These are phyloP conservation scores for Rubus idaeus DNA, from an alignment of 306 rosid species.

Conservation along the genomic window DNA sequence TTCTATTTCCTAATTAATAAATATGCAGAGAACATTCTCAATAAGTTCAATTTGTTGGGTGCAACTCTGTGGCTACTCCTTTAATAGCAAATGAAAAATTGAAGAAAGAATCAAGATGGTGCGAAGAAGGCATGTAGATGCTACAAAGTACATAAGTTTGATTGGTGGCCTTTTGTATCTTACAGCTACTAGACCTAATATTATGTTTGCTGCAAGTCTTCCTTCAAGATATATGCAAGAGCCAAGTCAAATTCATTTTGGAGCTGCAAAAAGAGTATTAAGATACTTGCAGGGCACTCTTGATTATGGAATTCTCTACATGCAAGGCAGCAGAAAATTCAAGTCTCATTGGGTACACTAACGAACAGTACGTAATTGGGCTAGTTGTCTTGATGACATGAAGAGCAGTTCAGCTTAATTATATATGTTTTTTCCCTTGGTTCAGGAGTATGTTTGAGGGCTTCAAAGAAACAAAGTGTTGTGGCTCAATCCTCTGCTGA, in stretches of 20 bases:
- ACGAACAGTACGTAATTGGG: conserved; percentile 2
- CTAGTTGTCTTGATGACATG: conserved; percentile 1
- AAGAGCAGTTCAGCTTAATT: not conserved
- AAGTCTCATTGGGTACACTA: not conserved
- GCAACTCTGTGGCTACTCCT: not conserved
- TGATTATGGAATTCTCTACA: not conserved
- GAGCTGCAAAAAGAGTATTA: not conserved
- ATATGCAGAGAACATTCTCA: not conserved
- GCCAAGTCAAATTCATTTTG: conserved; percentile 7
- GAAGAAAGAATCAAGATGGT: conserved; percentile 4
- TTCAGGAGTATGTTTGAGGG: not conserved
- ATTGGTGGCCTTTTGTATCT: not conserved
- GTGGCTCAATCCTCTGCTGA: not conserved
- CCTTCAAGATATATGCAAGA: conserved; percentile 18
- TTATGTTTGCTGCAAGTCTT: conserved; percentile 12
- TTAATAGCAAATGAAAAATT: not conserved
- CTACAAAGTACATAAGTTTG: not conserved
- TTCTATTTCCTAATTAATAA: not conserved
- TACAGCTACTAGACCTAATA: not conserved
- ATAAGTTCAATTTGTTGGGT: not conserved
- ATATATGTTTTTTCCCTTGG: not conserved
- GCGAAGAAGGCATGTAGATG: not conserved
- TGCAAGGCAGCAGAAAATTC: not conserved
- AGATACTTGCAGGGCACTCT: conserved; percentile 6
- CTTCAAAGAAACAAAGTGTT: not conserved